Evolutionary conservation across 2,329 filamentous ascomycete genomes (phyloP).

Genomic region (Penicillium digitatum): DNA sequence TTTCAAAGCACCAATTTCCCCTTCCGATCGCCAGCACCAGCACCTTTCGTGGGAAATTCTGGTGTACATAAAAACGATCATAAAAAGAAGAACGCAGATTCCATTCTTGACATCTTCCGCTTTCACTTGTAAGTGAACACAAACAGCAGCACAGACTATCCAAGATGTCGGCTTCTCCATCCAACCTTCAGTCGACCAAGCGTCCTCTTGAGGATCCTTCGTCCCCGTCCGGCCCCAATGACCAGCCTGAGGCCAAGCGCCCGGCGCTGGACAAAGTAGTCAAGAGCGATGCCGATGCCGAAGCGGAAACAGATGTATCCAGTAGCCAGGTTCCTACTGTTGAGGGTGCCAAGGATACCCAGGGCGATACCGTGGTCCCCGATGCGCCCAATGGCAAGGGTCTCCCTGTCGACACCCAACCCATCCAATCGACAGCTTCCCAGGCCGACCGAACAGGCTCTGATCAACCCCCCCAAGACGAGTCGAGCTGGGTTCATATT

Average conservation of each 20-base stretch:
- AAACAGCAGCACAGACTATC: conserved; percentile 30
- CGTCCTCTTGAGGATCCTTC: conserved; percentile 95
- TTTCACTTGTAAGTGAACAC: conserved; percentile 44
- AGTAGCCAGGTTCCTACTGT: conserved; percentile 19
- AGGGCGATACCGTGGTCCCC: conserved; percentile 66
- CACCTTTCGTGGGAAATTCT: conserved; percentile 85
- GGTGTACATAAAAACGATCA: conserved; percentile 71
- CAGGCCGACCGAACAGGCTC: conserved; percentile 50
- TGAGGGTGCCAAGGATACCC: conserved; percentile 34
- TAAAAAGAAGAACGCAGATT: conserved; percentile 54
- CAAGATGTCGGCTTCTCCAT: conserved; percentile 68
- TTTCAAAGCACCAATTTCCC: conserved; percentile 39
- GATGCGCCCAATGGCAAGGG: conserved; percentile 58
- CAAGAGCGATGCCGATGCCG: conserved; percentile 56
- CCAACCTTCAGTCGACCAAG: conserved; percentile 58
- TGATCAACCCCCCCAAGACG: conserved; percentile 64
- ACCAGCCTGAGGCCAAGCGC: conserved; percentile 95
- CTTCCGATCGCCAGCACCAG: conserved; percentile 61
- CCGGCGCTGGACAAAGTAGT: conserved; percentile 90
- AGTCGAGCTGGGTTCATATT: conserved; percentile 95
- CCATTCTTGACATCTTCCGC: conserved; percentile 43
- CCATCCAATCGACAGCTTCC: conserved; percentile 55
- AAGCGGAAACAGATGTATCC: conserved; percentile 32
- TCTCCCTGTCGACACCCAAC: conserved; percentile 51
- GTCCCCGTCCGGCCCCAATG: conserved; percentile 82